Conservation (phyloP, 495 filamentous ascomycete species). For the Aspergillus ostianus region DNA sequence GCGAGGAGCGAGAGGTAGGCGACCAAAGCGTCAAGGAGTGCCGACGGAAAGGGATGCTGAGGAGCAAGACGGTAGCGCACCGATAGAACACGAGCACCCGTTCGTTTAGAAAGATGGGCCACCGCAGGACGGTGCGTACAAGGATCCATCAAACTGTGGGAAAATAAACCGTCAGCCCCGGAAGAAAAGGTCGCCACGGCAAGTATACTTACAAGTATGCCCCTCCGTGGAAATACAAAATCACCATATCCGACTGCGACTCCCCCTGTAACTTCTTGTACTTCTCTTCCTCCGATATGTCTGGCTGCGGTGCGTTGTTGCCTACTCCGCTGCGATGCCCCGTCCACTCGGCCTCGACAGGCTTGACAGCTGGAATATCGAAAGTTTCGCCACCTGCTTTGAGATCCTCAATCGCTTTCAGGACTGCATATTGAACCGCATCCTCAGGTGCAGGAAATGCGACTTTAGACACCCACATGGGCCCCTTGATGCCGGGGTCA, state of each 20-base stretch:
- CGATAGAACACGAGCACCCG: constrained; percentile 62
- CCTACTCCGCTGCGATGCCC: constrained; percentile 62
- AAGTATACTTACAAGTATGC: constrained; percentile 59
- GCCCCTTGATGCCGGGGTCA: constrained; percentile 70
- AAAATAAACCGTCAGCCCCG: neutral
- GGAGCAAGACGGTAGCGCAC: constrained; percentile 89
- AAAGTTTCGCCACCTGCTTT: constrained; percentile 48
- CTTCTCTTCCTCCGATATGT: constrained; percentile 66
- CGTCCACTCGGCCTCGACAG: constrained; percentile 86
- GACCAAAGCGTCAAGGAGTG: constrained; percentile 77
- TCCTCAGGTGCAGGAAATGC: constrained; percentile 55
- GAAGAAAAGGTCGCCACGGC: neutral
- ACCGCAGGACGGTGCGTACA: constrained; percentile 56
- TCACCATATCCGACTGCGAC: constrained; percentile 58
- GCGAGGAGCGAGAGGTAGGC: constrained; percentile 82
- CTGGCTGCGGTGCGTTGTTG: constrained; percentile 52
- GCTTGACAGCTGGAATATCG: constrained; percentile 50
- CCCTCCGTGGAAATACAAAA: constrained; percentile 89
- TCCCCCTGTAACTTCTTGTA: constrained; percentile 74
- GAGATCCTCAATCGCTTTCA: constrained; percentile 63
- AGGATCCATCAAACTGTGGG: constrained; percentile 66
- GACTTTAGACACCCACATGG: constrained; percentile 75
- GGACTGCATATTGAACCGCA: constrained; percentile 57
- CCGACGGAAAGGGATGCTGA: constrained; percentile 78
- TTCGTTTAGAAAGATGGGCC: constrained; percentile 48